Conservation (phyloP, 2,329 filamentous ascomycete species). For the Coniella lustricola region DNA sequence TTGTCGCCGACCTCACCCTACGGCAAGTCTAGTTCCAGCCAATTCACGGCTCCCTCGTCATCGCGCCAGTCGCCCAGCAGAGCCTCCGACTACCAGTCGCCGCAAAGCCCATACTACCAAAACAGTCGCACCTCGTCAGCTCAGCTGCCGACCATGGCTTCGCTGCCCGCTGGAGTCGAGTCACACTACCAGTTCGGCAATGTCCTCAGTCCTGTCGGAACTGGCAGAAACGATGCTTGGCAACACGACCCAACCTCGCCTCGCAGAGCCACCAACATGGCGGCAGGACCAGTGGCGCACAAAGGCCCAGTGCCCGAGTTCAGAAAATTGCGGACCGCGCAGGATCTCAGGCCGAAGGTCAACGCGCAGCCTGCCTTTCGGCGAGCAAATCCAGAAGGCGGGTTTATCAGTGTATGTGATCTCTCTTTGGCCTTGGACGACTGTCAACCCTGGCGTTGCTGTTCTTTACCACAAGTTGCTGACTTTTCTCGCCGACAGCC, state of each 20-base stretch:
- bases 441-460: conserved; percentile 6
- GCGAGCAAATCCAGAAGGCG: conserved; percentile 90
- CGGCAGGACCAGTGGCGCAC: conserved; percentile 35
- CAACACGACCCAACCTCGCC: conserved; percentile 51
- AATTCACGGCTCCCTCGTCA: conserved; percentile 46
- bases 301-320: conserved; percentile 81
- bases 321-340: conserved; percentile 63
- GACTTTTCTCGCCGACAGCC: conserved; percentile 48
- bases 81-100: conserved; percentile 52
- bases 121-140: conserved; percentile 47
- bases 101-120: conserved; percentile 32
- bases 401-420: conserved; percentile 83
- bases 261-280: conserved; percentile 43
- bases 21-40: conserved; percentile 44
- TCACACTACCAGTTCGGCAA: conserved; percentile 62
- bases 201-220: conserved; percentile 51
- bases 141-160: conserved; percentile 67
- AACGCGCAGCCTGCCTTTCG: conserved; percentile 85
- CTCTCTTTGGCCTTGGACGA: background rate
- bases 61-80: conserved; percentile 75
- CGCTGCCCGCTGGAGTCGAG: conserved; percentile 61
- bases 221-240: conserved; percentile 46
- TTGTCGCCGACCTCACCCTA: conserved; percentile 77
- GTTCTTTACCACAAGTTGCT: background rate
- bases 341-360: conserved; percentile 74